Conservation (phyloP, 495 filamentous ascomycete species). For the Aspergillus asperescens region DNA sequence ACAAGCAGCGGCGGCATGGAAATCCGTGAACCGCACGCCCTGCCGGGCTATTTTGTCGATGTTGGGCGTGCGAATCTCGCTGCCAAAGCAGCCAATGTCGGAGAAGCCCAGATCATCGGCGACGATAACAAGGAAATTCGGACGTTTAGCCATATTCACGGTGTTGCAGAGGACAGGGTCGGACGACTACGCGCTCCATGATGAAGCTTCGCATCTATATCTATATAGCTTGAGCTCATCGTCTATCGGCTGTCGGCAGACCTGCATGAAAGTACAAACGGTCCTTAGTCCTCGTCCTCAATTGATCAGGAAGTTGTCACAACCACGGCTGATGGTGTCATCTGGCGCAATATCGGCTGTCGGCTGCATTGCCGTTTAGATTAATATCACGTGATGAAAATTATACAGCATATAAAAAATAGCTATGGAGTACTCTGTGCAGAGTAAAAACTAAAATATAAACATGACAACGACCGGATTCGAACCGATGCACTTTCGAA, state of each 20-base stretch:
- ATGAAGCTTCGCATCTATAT: not conserved
- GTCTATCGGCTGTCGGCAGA: constrained; percentile 30
- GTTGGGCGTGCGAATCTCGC: constrained; percentile 59
- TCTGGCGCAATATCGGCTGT: constrained; percentile 13
- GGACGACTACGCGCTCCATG: not conserved
- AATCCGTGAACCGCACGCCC: constrained; percentile 56
- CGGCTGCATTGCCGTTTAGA: not conserved
- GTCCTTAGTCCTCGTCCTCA: not conserved
- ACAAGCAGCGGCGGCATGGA: constrained; percentile 60
- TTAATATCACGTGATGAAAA: not conserved
- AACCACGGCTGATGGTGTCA: constrained; percentile 7
- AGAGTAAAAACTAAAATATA: too few species aligned
- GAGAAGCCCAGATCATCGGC: constrained; percentile 62
- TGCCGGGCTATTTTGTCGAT: constrained; percentile 52
- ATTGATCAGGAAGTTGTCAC: not conserved
- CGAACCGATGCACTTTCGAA: too few species aligned
- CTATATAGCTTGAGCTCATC: constrained; percentile 10
- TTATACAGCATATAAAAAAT: too few species aligned
- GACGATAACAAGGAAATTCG: constrained; percentile 59
- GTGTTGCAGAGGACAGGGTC: too few species aligned
- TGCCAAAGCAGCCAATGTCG: constrained; percentile 56
- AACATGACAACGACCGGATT: too few species aligned
- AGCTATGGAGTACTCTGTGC: too few species aligned
- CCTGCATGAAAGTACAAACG: not conserved
- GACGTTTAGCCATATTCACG: constrained; percentile 35